These are phyloP conservation scores for Eimeria falciformis DNA, from an alignment of 169 alveolate genomes.

Conservation along the genomic window DNA sequence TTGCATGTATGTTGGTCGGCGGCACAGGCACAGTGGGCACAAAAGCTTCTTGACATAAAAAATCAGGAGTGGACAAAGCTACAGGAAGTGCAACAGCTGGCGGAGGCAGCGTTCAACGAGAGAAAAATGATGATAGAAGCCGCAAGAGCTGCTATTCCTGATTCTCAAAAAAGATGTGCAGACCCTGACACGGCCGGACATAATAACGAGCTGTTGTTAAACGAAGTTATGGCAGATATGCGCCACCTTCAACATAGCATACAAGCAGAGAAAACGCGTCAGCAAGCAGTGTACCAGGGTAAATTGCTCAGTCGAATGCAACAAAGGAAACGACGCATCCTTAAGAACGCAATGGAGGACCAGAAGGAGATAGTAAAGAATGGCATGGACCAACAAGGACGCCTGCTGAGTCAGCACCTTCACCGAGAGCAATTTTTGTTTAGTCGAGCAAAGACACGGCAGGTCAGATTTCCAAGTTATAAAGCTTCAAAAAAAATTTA, in stretches of 20 bases:
- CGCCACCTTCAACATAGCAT: constrained; percentile 38
- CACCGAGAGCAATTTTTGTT: constrained; percentile 51
- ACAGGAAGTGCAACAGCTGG: constrained; percentile 50
- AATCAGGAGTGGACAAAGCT: constrained; percentile 60
- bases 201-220: constrained; percentile 23
- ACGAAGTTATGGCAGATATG: constrained; percentile 44
- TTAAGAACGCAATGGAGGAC: constrained; percentile 37
- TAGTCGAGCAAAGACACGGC: constrained; percentile 55
- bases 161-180: constrained; percentile 7
- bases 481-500: too few species aligned
- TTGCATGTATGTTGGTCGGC: too few species aligned
- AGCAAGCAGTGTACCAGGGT: constrained; percentile 5
- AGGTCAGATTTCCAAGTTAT: neutral
- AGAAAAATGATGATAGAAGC: constrained; percentile 58
- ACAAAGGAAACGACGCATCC: constrained; percentile 45
- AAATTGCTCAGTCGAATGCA: constrained; percentile 49
- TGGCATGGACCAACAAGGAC: constrained; percentile 52
- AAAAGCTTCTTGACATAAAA: constrained; percentile 46
- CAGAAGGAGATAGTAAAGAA: constrained; percentile 46
- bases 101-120: constrained; percentile 57
- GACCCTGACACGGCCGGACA: neutral
- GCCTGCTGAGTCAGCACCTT: constrained; percentile 57
- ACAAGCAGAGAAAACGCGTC: constrained; percentile 58
- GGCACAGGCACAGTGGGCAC: constrained; percentile 70
- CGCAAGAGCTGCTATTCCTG: constrained; percentile 1